Conservation (phyloP, 202 grass and related monocot genomes). For the Saccharum hybrid region DNA sequence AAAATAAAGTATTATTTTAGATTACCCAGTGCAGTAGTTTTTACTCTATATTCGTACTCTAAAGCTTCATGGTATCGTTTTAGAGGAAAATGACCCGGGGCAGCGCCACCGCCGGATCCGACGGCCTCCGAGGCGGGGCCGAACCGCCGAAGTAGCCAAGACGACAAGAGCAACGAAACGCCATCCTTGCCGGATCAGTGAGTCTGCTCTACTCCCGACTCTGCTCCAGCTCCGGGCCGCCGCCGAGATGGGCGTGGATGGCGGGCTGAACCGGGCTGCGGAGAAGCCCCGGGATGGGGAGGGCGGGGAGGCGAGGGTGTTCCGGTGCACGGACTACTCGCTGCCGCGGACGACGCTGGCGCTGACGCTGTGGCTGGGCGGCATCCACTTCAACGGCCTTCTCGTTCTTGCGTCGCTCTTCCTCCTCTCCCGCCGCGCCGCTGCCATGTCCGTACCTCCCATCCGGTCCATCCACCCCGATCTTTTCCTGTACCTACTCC, state of each 20-base stretch:
- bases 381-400: conserved; percentile 74
- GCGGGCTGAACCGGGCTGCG: not conserved
- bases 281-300: conserved; percentile 13
- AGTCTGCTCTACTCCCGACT: not conserved
- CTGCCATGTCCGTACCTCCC: conserved; percentile 54
- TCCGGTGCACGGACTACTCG: conserved; percentile 67
- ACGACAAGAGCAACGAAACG: not conserved
- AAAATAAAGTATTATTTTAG: no score
- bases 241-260: conserved; percentile 48
- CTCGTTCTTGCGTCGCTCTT: conserved; percentile 76
- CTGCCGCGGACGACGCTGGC: conserved; percentile 56
- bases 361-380: conserved; percentile 79
- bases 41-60: no score
- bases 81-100: not conserved
- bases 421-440: conserved; percentile 67
- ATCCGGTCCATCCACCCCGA: not conserved
- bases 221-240: not conserved
- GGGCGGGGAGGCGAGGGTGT: conserved; percentile 39
- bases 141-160: not conserved
- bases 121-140: not conserved
- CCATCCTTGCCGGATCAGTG: not conserved
- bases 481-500: not conserved
- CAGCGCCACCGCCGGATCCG: conserved; percentile 34
- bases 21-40: no score
- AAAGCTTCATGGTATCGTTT: no score